Conservation (phyloP, 2,329 filamentous ascomycete species). For the Hymenotorrendiella dingleyae region DNA sequence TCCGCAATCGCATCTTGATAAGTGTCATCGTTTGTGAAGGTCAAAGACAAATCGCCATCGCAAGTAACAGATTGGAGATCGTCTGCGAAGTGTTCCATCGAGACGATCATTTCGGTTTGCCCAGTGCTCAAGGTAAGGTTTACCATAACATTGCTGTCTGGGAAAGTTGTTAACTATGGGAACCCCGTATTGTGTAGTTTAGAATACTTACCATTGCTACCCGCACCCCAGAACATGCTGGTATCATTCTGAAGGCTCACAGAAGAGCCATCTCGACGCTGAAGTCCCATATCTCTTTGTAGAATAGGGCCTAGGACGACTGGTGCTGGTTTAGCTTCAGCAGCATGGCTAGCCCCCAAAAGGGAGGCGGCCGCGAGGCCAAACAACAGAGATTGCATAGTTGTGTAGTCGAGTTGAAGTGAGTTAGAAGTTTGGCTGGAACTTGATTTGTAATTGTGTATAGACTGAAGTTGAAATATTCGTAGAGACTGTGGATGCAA, state of each 20-base stretch:
- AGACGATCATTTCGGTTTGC: slow-evolving; percentile 7
- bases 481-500: background rate
- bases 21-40: slow-evolving; percentile 2
- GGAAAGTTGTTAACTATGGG: background rate
- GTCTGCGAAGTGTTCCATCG: slow-evolving; percentile 7
- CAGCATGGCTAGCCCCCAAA: background rate
- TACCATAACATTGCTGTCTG: slow-evolving; percentile 3
- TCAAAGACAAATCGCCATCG: slow-evolving; percentile 3
- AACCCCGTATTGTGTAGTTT: background rate
- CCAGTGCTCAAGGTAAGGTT: slow-evolving; percentile 10
- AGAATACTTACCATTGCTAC: background rate
- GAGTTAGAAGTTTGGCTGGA: no score
- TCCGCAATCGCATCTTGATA: slow-evolving; percentile 4
- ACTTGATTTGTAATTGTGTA: background rate
- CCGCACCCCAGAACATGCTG: slow-evolving; percentile 2
- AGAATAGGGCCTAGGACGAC: slow-evolving; percentile 1
- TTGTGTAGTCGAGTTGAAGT: background rate
- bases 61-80: slow-evolving; percentile 3
- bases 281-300: background rate
- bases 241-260: slow-evolving; percentile 3
- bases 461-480: background rate
- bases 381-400: background rate
- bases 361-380: background rate
- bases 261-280: background rate
- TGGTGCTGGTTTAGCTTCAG: background rate